phyloP scores from a whole-genome alignment of 495 filamentous ascomycete genomes.

The Delitschia confertaspora region DNA sequence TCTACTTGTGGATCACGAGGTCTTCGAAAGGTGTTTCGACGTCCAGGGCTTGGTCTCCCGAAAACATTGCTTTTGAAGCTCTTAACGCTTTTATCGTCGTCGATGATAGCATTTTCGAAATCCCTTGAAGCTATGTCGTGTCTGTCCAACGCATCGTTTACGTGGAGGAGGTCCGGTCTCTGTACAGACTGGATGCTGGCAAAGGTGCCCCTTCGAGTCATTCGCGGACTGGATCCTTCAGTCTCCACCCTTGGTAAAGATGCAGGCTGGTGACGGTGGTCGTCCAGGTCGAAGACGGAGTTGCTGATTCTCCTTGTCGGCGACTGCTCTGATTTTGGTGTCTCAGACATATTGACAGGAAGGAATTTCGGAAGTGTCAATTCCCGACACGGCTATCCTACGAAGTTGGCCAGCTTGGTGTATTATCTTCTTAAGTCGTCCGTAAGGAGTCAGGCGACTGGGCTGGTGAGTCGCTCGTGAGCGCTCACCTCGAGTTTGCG shows the following conservation, averaged over 20 bases:
- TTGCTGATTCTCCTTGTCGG: conserved; percentile 61
- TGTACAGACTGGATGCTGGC: conserved; percentile 31
- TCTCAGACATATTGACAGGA: conserved; percentile 41
- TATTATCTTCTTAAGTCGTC: conserved; percentile 32
- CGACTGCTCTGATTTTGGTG: conserved; percentile 51
- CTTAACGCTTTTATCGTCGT: conserved; percentile 58
- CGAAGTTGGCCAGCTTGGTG: conserved; percentile 24
- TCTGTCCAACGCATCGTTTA: conserved; percentile 45
- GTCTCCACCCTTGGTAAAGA: conserved; percentile 54
- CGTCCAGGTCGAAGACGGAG: conserved; percentile 82
- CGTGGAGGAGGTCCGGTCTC: conserved; percentile 39
- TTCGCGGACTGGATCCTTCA: conserved; percentile 34
- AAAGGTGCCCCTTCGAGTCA: conserved; percentile 35
- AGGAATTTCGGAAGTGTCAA: no score
- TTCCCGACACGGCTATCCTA: no score
- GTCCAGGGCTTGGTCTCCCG: conserved; percentile 18
- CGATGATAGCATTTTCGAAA: conserved; percentile 75
- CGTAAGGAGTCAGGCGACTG: no score
- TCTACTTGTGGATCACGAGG: conserved; percentile 38
- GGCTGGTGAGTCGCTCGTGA: conserved; percentile 34
- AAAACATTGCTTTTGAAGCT: conserved; percentile 14
- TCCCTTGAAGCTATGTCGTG: conserved; percentile 40
- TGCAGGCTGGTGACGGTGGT: conserved; percentile 74
- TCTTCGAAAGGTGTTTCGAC: conserved; percentile 32
- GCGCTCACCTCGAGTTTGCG: conserved; percentile 33